Conservation (phyloP, 331 rosid species). For the Pyrus hybrid region DNA sequence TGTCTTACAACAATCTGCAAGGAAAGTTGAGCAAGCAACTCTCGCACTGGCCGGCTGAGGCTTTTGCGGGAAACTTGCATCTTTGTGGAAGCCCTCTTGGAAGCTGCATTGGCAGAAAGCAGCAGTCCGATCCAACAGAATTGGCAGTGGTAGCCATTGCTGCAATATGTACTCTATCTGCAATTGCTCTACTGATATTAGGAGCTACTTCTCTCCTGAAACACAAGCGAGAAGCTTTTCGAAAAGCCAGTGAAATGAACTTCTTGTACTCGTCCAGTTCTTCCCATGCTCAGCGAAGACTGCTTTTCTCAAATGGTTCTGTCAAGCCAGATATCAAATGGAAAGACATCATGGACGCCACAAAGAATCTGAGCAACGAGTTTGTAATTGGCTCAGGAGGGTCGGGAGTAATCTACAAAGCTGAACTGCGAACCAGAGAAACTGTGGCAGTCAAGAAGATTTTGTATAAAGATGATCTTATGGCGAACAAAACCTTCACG, state of each 20-base stretch:
- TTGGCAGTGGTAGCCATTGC: conserved; percentile 43
- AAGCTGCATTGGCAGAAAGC: conserved; percentile 22
- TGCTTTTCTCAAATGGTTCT: conserved; percentile 49
- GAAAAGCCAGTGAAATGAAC: conserved; percentile 42
- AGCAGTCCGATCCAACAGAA: conserved; percentile 38
- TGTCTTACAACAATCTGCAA: conserved; percentile 61
- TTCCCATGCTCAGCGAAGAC: conserved; percentile 53
- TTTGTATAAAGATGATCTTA: conserved; percentile 57
- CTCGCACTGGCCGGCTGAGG: conserved; percentile 56
- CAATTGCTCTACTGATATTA: conserved; percentile 44
- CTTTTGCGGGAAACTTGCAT: conserved; percentile 50
- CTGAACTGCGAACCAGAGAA: conserved; percentile 54
- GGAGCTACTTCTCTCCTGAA: conserved; percentile 34
- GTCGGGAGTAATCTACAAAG: conserved; percentile 76
- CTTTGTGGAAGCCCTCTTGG: conserved; percentile 74
- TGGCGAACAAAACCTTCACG: conserved; percentile 57
- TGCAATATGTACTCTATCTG: conserved; percentile 51
- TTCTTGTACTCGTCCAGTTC: conserved; percentile 65
- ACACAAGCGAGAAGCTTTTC: conserved; percentile 32
- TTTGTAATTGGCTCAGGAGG: conserved; percentile 85
- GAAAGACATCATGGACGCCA: conserved; percentile 84
- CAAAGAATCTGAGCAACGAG: conserved; percentile 59
- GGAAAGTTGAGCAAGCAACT: conserved; percentile 58
- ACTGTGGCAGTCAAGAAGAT: conserved; percentile 85
- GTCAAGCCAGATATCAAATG: conserved; percentile 54